Percentiles rank a stretch among this genome's conserved stretches.
These are phyloP conservation scores for Leucaena leucocephala DNA, from an alignment of 306 rosid species.

Conservation along the genomic window DNA sequence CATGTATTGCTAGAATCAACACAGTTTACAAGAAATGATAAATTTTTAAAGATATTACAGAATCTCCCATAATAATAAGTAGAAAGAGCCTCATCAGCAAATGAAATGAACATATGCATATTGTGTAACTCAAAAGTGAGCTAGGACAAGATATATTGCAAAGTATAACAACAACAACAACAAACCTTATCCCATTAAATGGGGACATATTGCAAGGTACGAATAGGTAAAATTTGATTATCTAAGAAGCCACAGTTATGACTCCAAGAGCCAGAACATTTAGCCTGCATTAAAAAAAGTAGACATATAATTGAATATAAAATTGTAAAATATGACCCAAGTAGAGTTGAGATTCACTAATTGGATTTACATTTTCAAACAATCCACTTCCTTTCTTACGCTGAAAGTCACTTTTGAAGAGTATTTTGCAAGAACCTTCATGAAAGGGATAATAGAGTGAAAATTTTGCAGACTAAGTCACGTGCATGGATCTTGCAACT, in stretches of 20 bases:
- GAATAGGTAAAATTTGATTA: conserved; percentile 11
- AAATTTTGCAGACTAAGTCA: conserved; percentile 12
- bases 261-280: conserved; percentile 24
- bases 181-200: no score
- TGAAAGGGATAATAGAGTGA: not conserved
- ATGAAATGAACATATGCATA: not conserved
- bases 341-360: not conserved
- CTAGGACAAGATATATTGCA: conserved; percentile 9
- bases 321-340: not conserved
- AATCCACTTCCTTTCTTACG: conserved; percentile 24
- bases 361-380: conserved; percentile 2
- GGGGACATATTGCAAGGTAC: conserved; percentile 9
- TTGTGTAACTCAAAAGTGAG: not conserved
- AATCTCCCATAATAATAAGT: conserved; percentile 5
- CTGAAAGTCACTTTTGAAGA: conserved; percentile 2
- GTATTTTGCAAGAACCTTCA: conserved; percentile 16
- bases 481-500: conserved; percentile 22
- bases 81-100: conserved; percentile 20
- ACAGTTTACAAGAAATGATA: conserved; percentile 7
- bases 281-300: conserved; percentile 23
- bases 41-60: not conserved
- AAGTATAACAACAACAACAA: no score
- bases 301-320: not conserved
- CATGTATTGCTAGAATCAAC: not conserved
- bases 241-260: conserved; percentile 14